Base-by-base conservation (phyloP, 768 basidiomycete genomes). In the Lentinus brumalis region DNA sequence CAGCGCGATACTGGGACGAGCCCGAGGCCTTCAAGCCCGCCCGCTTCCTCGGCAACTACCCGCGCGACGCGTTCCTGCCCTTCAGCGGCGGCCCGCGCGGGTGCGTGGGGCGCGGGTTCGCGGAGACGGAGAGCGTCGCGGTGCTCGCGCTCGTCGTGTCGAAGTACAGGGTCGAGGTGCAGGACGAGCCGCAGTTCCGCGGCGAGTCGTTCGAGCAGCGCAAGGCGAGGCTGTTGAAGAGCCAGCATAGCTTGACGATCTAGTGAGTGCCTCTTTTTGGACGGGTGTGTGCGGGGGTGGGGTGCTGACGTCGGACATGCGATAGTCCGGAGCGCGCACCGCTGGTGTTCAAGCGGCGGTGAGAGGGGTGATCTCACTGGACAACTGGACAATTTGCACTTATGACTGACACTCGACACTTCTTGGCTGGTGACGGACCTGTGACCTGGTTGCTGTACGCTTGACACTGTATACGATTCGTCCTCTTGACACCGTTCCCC, bases 31-130 rank as follows among this genome's bases (percentile, higher is more conserved):
- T 78, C 69, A 69, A 69, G 31, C 78, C 78, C 0, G 74, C 73
- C 21, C 77, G 84, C 7, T 85, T 85, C 73, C 71, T 85, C 21
- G 75, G 72, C 44, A 80, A 83, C 53, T 86, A 82, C 79, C 77
- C 79, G 21, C 74, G 77, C 39, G 83, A 85, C 67, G 84, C 84
- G 0, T 85, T 83, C 67, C 31, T 82, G 35, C 81, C 84, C 5
- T 85, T 85, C 67, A 81, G 78, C 56, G 74, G 68, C 53, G 82
- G 81, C 76, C 57, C 77, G 18, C 75, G 81, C 10, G 76, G 76
- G 42, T 83, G 81, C 68, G 66, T 81, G 31, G 80, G 80, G 47
- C 73, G 78, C 61, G 78, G 74, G 79, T 80, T 84, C 69, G 75
- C 77, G 14, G 83, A 85, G 70, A 81, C 79, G 2, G 82, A 83